Base-by-base conservation (phyloP, 139 green algal genomes). In the Chlorella ohadii region DNA sequence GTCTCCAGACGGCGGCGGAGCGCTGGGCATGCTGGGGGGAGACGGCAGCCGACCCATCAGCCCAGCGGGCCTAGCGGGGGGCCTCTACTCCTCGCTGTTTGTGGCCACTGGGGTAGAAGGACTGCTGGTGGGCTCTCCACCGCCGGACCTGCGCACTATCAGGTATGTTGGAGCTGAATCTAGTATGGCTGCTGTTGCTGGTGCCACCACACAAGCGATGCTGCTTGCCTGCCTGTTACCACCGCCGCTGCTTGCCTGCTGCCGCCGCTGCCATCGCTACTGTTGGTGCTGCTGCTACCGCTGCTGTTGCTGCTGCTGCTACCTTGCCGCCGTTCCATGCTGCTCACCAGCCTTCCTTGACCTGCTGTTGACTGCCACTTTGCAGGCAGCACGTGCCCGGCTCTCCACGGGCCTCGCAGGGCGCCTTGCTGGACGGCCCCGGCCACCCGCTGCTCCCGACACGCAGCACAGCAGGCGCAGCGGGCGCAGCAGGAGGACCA, bases 41-140 rank as follows among this genome's bases (percentile, higher is more conserved):
- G 51, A 67, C 22, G 41, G 47, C n/a, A 56, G 34, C 51, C 79
- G 89, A 0, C 87, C 87, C 11, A 87, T 87, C 57, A 89, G 82
- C 38, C 89, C 89, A 27, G 88, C 92, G 72, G 88, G 89, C 44
- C 65, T 93, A 51, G 89, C 85, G 15, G 81, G 72, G 5, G 88
- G 88, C 19, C 38, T 93, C 20, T 91, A 88, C 82, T 92, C 90
- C 20, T 92, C 88, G 51, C 79, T 90, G 25, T 87, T 88, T 41
- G 85, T 94, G 73, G 90, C 86, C 64, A 88, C 90, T 16, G 91
- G 90, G 27, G 71, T 94, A 68, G 90, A 94, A 72, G 91, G 90
- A 0, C 87, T 94, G 11, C 84, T 94, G 22, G 85, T 77, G 31
- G 65, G 89, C 16, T 66, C 15, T 11, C 59, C 76, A 1, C 63